Percentiles rank a stretch among this genome's conserved stretches.
These are phyloP conservation scores for Myxozyma udenii DNA, from an alignment of 805 yeast genomes.

Conservation along the genomic window DNA sequence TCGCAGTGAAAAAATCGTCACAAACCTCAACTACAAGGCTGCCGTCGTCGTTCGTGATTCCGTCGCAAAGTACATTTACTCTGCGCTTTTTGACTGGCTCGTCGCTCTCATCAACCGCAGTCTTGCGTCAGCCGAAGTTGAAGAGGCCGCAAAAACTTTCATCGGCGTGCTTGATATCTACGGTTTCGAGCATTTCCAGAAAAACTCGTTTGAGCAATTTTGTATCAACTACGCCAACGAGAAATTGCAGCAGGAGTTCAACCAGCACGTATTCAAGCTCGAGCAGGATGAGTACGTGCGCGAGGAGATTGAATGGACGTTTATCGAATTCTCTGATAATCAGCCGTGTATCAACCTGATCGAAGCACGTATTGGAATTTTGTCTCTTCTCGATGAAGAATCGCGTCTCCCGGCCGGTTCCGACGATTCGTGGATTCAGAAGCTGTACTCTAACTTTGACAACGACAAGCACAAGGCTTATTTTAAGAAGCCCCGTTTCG, in stretches of 20 bases:
- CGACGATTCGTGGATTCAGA: slow-evolving; percentile 88
- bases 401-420: slow-evolving; percentile 90
- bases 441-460: slow-evolving; percentile 79
- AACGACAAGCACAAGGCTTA: slow-evolving; percentile 50
- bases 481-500: slow-evolving; percentile 91
- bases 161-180: slow-evolving; percentile 97
- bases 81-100: slow-evolving; percentile 93
- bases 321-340: slow-evolving; percentile 91
- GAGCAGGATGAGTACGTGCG: slow-evolving; percentile 93
- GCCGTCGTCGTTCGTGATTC: slow-evolving; percentile 93
- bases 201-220: slow-evolving; percentile 93
- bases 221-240: slow-evolving; percentile 97
- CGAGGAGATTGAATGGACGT: slow-evolving; percentile 94
- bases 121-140: slow-evolving; percentile 71
- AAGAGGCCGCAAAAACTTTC: slow-evolving; percentile 59
- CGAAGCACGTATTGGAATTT: slow-evolving; percentile 82
- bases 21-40: slow-evolving; percentile 76
- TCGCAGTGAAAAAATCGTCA: slow-evolving; percentile 85
- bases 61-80: slow-evolving; percentile 90
- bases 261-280: slow-evolving; percentile 93
- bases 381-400: slow-evolving; percentile 89
- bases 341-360: slow-evolving; percentile 94
- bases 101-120: slow-evolving; percentile 79
- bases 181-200: slow-evolving; percentile 94
- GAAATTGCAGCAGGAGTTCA: slow-evolving; percentile 94